Evolutionary conservation across 129 eudicot species (phyloP).

Genomic region (Deinandra increscens): DNA sequence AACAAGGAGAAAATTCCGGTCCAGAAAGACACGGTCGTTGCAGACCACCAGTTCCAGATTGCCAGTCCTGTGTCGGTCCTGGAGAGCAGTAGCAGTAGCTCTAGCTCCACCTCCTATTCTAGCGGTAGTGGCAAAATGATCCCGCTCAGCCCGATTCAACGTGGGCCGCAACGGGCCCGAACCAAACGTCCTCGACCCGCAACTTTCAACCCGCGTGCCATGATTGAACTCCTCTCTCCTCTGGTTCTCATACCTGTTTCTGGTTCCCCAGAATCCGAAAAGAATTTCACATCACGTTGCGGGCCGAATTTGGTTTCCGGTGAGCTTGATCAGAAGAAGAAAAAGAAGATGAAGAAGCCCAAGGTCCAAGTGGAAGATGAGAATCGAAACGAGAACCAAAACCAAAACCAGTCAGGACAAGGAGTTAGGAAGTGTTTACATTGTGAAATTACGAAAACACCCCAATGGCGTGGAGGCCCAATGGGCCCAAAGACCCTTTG

Average conservation of each 20-base stretch:
- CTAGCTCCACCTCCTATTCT: constrained; percentile 59
- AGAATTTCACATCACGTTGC: constrained; percentile 48
- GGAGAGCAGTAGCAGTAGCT: constrained; percentile 82
- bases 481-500: constrained; percentile 96
- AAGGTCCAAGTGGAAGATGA: constrained; percentile 30
- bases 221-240: constrained; percentile 57
- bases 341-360: constrained; percentile 51
- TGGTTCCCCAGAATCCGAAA: constrained; percentile 43
- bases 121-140: constrained; percentile 36
- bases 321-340: constrained; percentile 47
- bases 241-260: constrained; percentile 31
- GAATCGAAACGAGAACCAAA: constrained; percentile 23
- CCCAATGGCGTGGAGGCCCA: constrained; percentile 99
- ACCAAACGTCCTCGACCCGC: constrained; percentile 91
- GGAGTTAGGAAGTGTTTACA: constrained; percentile 87
- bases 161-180: constrained; percentile 76
- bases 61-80: constrained; percentile 88
- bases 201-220: constrained; percentile 62
- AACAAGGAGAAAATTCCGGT: constrained; percentile 35
- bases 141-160: constrained; percentile 57
- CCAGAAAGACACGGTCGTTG: constrained; percentile 34
- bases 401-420: constrained; percentile 34
- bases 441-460: constrained; percentile 95
- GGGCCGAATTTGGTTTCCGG: constrained; percentile 18
- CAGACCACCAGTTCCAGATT: constrained; percentile 54